These are phyloP conservation scores for Arabis alpina DNA, from an alignment of 345 rosid species.

Conservation along the genomic window DNA sequence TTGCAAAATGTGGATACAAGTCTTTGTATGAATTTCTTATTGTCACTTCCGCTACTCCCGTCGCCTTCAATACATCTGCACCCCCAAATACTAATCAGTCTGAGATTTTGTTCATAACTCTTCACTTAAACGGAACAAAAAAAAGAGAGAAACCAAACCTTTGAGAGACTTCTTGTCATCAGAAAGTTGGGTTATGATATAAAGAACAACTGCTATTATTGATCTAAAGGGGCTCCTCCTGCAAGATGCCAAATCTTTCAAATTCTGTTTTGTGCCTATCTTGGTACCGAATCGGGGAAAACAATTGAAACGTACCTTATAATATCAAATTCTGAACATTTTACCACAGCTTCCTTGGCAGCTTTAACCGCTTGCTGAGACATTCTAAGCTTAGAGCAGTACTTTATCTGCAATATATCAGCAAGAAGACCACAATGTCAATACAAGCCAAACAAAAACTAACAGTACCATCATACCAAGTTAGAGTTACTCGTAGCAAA, in stretches of 20 bases:
- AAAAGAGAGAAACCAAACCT: constrained; percentile 53
- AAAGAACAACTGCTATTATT: constrained; percentile 93
- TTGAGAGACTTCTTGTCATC: constrained; percentile 88
- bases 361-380: constrained; percentile 93
- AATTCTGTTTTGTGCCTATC: neutral
- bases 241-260: constrained; percentile 36
- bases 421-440: constrained; percentile 5
- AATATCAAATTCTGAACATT: constrained; percentile 94
- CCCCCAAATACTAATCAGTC: constrained; percentile 7
- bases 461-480: neutral
- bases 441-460: constrained; percentile 18
- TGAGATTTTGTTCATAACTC: neutral
- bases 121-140: neutral
- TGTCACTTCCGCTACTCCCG: constrained; percentile 99
- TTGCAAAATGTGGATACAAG: constrained; percentile 80
- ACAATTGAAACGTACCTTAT: constrained; percentile 58
- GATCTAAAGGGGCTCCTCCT: constrained; percentile 97
- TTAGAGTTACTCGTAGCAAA: constrained; percentile 6
- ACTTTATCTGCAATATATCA: constrained; percentile 68
- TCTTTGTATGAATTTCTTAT: constrained; percentile 96
- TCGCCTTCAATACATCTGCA: constrained; percentile 85
- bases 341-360: constrained; percentile 93
- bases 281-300: neutral
- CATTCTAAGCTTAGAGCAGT: constrained; percentile 97
- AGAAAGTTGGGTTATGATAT: constrained; percentile 90